These are phyloP conservation scores for Fonsecaea erecta DNA, from an alignment of 2,329 filamentous ascomycete genomes.

Conservation along the genomic window DNA sequence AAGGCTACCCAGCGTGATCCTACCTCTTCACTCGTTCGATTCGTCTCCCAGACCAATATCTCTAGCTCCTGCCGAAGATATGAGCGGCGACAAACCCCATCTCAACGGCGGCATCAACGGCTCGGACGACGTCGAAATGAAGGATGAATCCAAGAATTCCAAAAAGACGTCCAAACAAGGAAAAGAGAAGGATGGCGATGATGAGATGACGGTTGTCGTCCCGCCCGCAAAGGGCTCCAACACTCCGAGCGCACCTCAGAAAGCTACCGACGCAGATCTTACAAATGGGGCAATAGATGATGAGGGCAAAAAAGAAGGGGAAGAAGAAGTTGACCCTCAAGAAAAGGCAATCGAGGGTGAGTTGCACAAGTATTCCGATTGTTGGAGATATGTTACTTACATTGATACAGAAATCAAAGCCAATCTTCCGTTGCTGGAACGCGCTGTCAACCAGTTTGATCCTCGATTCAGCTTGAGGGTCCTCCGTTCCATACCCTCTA, in stretches of 20 bases:
- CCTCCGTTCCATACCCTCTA: conserved; percentile 90
- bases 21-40: neutral
- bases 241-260: conserved; percentile 59
- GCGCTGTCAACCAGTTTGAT: conserved; percentile 91
- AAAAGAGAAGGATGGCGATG: conserved; percentile 73
- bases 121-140: conserved; percentile 73
- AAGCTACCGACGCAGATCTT: conserved; percentile 71
- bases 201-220: conserved; percentile 80
- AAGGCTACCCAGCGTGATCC: neutral
- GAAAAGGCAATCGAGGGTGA: conserved; percentile 57
- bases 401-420: conserved; percentile 77
- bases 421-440: conserved; percentile 90
- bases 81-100: conserved; percentile 73
- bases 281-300: conserved; percentile 63
- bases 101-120: conserved; percentile 67
- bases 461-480: conserved; percentile 92
- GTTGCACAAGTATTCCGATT: conserved; percentile 14
- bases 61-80: conserved; percentile 43
- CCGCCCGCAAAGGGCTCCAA: conserved; percentile 70
- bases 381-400: conserved; percentile 8
- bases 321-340: conserved; percentile 51
- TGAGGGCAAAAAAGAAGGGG: conserved; percentile 48
- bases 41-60: neutral
- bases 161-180: conserved; percentile 60
- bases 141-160: conserved; percentile 63